These are phyloP conservation scores for Macadamia integrifolia DNA, from an alignment of 164 flowering plant species.

Conservation along the genomic window DNA sequence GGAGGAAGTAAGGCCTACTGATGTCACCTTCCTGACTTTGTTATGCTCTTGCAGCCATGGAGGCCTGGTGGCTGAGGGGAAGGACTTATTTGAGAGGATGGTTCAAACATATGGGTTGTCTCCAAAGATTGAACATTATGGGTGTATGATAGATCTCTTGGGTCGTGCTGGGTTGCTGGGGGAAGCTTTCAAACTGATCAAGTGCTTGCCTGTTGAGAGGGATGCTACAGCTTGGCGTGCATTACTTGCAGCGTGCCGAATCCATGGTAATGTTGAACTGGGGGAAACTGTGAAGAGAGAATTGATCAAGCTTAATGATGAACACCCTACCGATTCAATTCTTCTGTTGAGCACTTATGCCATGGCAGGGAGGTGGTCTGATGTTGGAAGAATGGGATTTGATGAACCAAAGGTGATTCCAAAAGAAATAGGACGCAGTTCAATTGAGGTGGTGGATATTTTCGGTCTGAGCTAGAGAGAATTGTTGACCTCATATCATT, in stretches of 20 bases:
- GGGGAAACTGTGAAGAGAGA: conserved; percentile 25
- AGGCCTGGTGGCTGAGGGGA: conserved; percentile 47
- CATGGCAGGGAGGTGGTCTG: conserved; percentile 26
- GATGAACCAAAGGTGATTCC: conserved; percentile 10
- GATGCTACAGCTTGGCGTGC: conserved; percentile 47
- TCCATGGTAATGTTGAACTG: conserved; percentile 34
- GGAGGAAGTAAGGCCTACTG: conserved; percentile 35
- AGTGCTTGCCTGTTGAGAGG: conserved; percentile 27
- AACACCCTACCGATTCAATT: conserved; percentile 37
- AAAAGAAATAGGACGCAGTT: conserved; percentile 42
- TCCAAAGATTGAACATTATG: conserved; percentile 44
- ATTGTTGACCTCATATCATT: no score
- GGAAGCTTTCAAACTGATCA: conserved; percentile 39
- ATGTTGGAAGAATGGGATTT: conserved; percentile 9
- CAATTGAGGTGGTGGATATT: conserved; percentile 15
- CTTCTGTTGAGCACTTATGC: conserved; percentile 42
- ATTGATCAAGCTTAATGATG: conserved; percentile 19
- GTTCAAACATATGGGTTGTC: conserved; percentile 19
- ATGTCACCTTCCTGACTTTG: conserved; percentile 36
- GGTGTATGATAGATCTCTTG: conserved; percentile 44
- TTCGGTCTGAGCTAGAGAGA: no score
- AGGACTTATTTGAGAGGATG: conserved; percentile 32
- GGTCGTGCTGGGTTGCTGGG: conserved; percentile 46
- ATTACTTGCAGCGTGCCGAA: conserved; percentile 41
- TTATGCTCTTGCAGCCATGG: conserved; percentile 48